Percentiles rank a stretch among this genome's conserved stretches.
Conservation (phyloP, 2,329 filamentous ascomycete genomes). For the Apiospora saccharicola region DNA sequence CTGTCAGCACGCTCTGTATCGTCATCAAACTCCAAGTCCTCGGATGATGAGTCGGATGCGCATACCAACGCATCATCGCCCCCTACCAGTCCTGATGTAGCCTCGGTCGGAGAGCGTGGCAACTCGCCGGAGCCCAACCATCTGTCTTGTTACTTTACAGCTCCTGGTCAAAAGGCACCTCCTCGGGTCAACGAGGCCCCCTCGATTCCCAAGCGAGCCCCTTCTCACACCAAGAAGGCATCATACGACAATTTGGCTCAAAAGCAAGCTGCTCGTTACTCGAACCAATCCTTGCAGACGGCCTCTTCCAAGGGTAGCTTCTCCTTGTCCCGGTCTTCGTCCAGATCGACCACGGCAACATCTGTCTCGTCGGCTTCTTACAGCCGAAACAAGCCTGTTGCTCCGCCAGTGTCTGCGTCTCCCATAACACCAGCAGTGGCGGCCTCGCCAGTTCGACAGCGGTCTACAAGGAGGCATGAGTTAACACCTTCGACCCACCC, state of each 20-base stretch:
- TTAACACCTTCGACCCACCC: conserved; percentile 57
- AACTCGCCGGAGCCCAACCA: conserved; percentile 70
- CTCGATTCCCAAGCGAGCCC: conserved; percentile 74
- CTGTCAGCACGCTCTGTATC: conserved; percentile 57
- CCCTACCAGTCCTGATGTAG: conserved; percentile 73
- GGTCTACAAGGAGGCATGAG: conserved; percentile 39
- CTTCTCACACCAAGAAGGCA: conserved; percentile 89
- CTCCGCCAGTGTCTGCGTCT: conserved; percentile 41
- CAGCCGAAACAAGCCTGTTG: conserved; percentile 36
- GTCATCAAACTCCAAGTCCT: conserved; percentile 61
- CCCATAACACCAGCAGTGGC: conserved; percentile 43
- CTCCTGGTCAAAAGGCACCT: conserved; percentile 55
- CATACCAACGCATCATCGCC: conserved; percentile 65
- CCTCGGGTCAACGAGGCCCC: conserved; percentile 42
- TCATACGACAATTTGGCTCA: conserved; percentile 77
- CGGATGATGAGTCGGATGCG: conserved; percentile 76
- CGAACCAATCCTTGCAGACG: conserved; percentile 60
- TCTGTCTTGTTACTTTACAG: conserved; percentile 70
- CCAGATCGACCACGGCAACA: conserved; percentile 61
- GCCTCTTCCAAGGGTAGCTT: conserved; percentile 64
- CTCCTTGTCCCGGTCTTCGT: conserved; percentile 64
- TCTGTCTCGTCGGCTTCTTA: conserved; percentile 50
- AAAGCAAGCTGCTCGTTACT: conserved; percentile 57
- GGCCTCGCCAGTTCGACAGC: conserved; percentile 34
- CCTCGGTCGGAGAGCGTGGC: conserved; percentile 60